Evolutionary conservation across 495 filamentous ascomycete genomes (phyloP).

Genomic region (Aspergillus saccharolyticus): DNA sequence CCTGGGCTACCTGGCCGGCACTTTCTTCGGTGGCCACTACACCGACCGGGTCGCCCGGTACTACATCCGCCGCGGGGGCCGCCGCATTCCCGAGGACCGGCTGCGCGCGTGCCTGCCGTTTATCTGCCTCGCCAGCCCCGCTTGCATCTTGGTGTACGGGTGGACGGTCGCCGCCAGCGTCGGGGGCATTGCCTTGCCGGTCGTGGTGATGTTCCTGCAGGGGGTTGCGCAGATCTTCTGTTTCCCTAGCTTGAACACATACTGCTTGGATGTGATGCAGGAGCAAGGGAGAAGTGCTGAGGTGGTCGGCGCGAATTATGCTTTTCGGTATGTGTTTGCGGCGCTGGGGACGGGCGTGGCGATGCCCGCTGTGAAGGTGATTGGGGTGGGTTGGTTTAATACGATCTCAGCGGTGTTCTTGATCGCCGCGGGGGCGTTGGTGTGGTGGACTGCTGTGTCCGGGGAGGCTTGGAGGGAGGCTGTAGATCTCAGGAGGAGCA

Average conservation of each 20-base stretch:
- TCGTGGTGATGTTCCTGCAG: conserved; percentile 66
- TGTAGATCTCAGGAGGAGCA: conserved; percentile 32
- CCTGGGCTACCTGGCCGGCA: conserved; percentile 63
- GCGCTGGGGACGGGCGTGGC: conserved; percentile 60
- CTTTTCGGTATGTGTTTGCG: conserved; percentile 63
- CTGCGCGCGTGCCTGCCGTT: conserved; percentile 57
- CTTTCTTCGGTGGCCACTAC: conserved; percentile 66
- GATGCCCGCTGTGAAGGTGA: conserved; percentile 54
- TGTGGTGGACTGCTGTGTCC: conserved; percentile 41
- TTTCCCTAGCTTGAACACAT: conserved; percentile 68
- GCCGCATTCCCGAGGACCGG: conserved; percentile 64
- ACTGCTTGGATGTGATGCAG: conserved; percentile 72
- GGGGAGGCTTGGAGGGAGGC: conserved; percentile 49
- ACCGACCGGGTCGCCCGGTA: conserved; percentile 60
- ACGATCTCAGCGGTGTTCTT: conserved; percentile 53
- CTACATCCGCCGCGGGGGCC: conserved; percentile 56
- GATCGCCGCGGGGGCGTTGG: conserved; percentile 32
- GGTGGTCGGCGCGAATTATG: conserved; percentile 69
- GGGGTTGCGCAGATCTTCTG: conserved; percentile 68
- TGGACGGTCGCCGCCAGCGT: conserved; percentile 62
- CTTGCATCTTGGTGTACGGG: conserved; percentile 66
- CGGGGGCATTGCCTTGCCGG: conserved; percentile 62
- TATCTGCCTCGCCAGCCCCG: conserved; percentile 56
- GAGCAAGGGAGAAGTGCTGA: conserved; percentile 47
- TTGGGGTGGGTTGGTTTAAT: conserved; percentile 37